Percentiles rank a stretch among this genome's conserved stretches.
Conservation (phyloP, 805 yeast genomes). For the Grigorovia yakushimaensis region DNA sequence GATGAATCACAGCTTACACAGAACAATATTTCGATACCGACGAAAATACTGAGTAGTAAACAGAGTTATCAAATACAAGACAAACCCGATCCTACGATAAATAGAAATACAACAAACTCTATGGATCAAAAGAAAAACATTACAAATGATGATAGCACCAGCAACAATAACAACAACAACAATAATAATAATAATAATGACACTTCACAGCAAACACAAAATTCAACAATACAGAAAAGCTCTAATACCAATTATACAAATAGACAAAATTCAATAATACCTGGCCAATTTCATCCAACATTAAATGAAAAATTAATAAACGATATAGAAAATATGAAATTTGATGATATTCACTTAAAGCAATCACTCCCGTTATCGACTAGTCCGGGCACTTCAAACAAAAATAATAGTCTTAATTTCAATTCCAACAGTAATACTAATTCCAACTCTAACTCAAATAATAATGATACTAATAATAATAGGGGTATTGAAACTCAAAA, state of each 20-base stretch:
- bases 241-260: slow-evolving; percentile 3
- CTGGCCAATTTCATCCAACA: slow-evolving; percentile 20
- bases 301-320: background rate
- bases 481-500: background rate
- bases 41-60: background rate
- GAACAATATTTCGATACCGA: background rate
- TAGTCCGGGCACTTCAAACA: background rate
- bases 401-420: background rate
- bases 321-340: background rate
- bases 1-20: background rate
- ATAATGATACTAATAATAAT: background rate
- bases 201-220: background rate
- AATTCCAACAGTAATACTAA: background rate
- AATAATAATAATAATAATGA: background rate
- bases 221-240: background rate
- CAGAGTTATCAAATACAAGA: too few relatives aligned
- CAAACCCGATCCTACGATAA: too few relatives aligned
- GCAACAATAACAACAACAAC: background rate
- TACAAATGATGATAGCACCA: too few relatives aligned
- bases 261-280: slow-evolving; percentile 23
- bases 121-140: too few relatives aligned
- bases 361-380: background rate
- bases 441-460: slow-evolving; percentile 1
- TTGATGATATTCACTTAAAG: background rate
- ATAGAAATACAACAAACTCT: too few relatives aligned